These are phyloP conservation scores for Nicotiana tomentosiformis DNA, from an alignment of 257 asterid species.

Conservation along the genomic window DNA sequence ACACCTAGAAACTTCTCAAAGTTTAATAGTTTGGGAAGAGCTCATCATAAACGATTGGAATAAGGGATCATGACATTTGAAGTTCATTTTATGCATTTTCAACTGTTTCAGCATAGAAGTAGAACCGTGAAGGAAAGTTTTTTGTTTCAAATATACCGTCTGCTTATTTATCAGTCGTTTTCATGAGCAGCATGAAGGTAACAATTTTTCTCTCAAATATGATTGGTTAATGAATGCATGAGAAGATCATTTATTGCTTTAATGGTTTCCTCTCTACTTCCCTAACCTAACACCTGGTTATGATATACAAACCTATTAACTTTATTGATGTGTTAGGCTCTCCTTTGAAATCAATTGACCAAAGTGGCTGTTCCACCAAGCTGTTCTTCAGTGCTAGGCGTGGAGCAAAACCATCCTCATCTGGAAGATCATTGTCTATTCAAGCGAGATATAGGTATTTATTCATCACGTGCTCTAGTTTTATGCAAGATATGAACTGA, in stretches of 20 bases:
- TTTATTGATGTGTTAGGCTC: slow-evolving; percentile 25
- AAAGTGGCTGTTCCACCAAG: slow-evolving; percentile 34
- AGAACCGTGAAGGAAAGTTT: neutral
- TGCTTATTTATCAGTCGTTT: neutral
- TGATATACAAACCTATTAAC: neutral
- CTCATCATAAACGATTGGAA: no score
- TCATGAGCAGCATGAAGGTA: neutral
- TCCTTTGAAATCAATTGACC: slow-evolving; percentile 35
- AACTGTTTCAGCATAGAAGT: no score
- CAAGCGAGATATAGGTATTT: slow-evolving; percentile 58
- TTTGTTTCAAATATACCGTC: neutral
- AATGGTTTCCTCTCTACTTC: neutral
- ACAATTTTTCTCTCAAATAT: neutral
- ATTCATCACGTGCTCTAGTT: neutral
- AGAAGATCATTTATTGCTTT: neutral
- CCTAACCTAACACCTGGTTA: no score
- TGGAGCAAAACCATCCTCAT: slow-evolving; percentile 28
- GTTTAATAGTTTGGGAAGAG: no score
- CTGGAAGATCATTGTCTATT: slow-evolving; percentile 35
- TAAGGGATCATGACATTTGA: no score
- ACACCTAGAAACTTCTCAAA: no score
- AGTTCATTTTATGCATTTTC: no score
- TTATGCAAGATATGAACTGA: neutral
- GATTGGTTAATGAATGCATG: neutral
- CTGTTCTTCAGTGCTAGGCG: slow-evolving; percentile 35